Evolutionary conservation across 73 alveolate species (phyloP), one percentile per base, ranked within the genome.

Genomic region (Effrenium voratum): DNA sequence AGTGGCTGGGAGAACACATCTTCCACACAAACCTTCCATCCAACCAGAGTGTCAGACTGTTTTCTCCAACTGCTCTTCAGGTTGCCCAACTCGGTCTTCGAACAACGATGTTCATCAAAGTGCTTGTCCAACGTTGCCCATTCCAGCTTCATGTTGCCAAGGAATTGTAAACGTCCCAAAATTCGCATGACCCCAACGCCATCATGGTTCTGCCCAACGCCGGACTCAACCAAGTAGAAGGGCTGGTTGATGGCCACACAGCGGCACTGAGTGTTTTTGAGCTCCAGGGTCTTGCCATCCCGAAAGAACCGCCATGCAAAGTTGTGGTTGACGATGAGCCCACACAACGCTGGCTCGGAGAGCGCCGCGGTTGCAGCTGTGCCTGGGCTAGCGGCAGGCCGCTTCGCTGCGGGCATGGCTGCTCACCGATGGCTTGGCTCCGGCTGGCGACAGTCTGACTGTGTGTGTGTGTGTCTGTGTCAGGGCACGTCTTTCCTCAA

Each of bases 181-280:
- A 72, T 26, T 36, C 82, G 24, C 46, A 72, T n/a, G 19, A 72
- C 5, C 49, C 50, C 24, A 5, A 72, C 30, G 28, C 82, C 82
- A 5, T 34, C 10, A 34, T 26, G 34, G 34, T 72, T 72, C 50
- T 72, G 82, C 5, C 82, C 82, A 34, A 72, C 34, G 82, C 82
- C 82, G 34, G 82, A 72, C 82, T 72, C 82, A 24, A 72, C 82
- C 24, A 72, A 49, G 26, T 72, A 72, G 45, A 72, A 72, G 49
- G 12, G 5, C 49, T 34, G 34, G 26, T 36, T 26, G 28, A 5
- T 5, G 26, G 46, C 3, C 10, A 72, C 82, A 34, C 82, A 72
- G 10, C 82, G 24, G 82, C 82, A 72, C 49, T 34, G 45, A n/a
- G 50, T 72, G 28, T 46, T 32, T 5, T 26, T 5, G 28, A 72